phyloP scores from a whole-genome alignment of 208 protist species.

The Trypanosoma conorhini region DNA sequence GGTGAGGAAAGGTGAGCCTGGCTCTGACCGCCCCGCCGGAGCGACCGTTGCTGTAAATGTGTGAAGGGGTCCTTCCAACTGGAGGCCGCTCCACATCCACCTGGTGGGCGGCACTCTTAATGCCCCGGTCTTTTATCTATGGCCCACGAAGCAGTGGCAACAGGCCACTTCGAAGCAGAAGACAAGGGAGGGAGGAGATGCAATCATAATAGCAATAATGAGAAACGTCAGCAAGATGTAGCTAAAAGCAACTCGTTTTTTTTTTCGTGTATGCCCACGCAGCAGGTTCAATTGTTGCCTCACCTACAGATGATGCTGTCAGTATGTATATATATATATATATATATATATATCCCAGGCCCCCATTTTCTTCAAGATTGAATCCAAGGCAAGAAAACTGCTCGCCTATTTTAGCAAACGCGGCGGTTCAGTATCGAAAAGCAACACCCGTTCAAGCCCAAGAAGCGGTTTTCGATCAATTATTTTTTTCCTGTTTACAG shows the following conservation, averaged over 20 bases:
- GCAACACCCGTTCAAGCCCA: constrained; percentile 14
- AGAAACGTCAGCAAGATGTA: not conserved
- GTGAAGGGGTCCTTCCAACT: not conserved
- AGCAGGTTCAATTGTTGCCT: not conserved
- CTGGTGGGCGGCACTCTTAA: not conserved
- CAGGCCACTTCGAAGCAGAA: not conserved
- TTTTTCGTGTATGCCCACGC: not conserved
- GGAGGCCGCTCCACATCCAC: constrained; percentile 10
- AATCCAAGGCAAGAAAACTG: constrained; percentile 12
- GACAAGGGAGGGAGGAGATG: constrained; percentile 5
- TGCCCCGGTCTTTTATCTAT: not conserved
- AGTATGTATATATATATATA: constrained; percentile 4
- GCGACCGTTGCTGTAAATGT: not conserved
- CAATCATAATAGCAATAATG: not conserved
- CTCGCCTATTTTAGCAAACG: not conserved
- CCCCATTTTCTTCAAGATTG: not conserved
- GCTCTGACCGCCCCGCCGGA: not conserved
- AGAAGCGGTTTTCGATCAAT: not conserved
- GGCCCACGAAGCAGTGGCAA: not conserved
- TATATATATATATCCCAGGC: not conserved
- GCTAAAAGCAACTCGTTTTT: not conserved
- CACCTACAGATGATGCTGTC: constrained; percentile 2
- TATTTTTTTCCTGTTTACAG: not conserved
- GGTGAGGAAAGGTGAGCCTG: not conserved
- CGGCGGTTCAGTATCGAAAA: constrained; percentile 26